phyloP scores from a whole-genome alignment of 306 rosid species.

The Vigna hirtella region DNA sequence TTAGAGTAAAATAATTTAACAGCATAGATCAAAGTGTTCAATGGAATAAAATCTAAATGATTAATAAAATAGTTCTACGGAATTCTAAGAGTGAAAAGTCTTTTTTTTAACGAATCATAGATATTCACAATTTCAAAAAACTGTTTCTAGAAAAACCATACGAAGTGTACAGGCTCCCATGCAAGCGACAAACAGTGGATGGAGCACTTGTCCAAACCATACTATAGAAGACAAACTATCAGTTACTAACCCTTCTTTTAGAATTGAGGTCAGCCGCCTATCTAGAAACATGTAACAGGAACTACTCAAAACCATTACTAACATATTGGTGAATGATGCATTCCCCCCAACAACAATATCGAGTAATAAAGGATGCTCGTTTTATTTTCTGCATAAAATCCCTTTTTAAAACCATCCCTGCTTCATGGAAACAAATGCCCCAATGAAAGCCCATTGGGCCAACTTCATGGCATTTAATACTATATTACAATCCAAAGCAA shows the following conservation, averaged over 20 bases:
- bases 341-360: neutral
- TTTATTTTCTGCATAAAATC: neutral
- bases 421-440: neutral
- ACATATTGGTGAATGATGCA: neutral
- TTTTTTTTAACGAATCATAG: too few species aligned
- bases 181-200: constrained; percentile 36
- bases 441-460: neutral
- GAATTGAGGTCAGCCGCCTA: neutral
- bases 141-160: neutral
- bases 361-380: neutral
- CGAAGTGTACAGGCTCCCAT: neutral
- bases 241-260: neutral
- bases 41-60: neutral
- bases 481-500: constrained; percentile 25
- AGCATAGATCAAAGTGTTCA: neutral
- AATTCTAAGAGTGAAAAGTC: too few species aligned
- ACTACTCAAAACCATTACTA: neutral
- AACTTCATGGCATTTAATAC: constrained; percentile 22
- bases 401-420: constrained; percentile 12
- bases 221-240: constrained; percentile 27
- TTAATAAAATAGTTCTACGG: too few species aligned
- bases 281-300: constrained; percentile 6
- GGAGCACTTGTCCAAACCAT: constrained; percentile 37
- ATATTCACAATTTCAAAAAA: too few species aligned
- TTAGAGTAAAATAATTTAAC: too few species aligned